phyloP scores from a whole-genome alignment of 148 eudicot genomes.

The Spergularia bocconei region DNA sequence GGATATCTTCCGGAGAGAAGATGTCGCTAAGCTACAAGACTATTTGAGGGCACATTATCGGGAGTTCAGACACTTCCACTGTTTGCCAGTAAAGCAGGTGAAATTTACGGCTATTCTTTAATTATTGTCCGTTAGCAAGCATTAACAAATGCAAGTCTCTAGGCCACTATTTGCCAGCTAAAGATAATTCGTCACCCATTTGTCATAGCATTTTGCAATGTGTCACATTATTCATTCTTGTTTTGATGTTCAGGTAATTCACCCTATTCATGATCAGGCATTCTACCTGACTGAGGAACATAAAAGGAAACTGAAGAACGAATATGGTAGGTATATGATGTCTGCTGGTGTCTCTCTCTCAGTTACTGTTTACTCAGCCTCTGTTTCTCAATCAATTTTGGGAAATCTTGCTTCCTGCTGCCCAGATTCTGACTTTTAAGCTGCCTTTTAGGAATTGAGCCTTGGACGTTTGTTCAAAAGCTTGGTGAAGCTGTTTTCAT shows the following conservation, averaged over 20 bases:
- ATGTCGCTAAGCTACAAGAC: constrained; percentile 59
- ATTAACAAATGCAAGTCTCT: too few relatives aligned
- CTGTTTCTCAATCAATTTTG: too few relatives aligned
- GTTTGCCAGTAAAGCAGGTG: constrained; percentile 46
- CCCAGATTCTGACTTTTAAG: not conserved
- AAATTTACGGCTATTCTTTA: not conserved
- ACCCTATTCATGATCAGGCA: constrained; percentile 56
- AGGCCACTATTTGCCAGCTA: not conserved
- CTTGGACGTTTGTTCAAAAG: constrained; percentile 64
- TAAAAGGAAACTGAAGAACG: constrained; percentile 45
- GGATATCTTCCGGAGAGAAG: constrained; percentile 71
- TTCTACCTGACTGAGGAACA: constrained; percentile 45
- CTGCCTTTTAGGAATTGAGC: constrained; percentile 41
- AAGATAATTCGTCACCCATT: not conserved
- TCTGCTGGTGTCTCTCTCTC: not conserved
- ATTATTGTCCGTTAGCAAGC: too few relatives aligned
- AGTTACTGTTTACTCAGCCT: too few relatives aligned
- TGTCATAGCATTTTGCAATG: not conserved
- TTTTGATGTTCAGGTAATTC: constrained; percentile 37
- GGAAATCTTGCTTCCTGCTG: too few relatives aligned
- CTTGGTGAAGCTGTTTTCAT: constrained; percentile 60
- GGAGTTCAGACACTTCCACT: constrained; percentile 56
- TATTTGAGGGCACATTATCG: constrained; percentile 50
- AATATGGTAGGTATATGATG: constrained; percentile 39
- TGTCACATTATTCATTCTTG: not conserved